Base-by-base conservation (phyloP, 257 asterid species). In the Solanum rostratum region DNA sequence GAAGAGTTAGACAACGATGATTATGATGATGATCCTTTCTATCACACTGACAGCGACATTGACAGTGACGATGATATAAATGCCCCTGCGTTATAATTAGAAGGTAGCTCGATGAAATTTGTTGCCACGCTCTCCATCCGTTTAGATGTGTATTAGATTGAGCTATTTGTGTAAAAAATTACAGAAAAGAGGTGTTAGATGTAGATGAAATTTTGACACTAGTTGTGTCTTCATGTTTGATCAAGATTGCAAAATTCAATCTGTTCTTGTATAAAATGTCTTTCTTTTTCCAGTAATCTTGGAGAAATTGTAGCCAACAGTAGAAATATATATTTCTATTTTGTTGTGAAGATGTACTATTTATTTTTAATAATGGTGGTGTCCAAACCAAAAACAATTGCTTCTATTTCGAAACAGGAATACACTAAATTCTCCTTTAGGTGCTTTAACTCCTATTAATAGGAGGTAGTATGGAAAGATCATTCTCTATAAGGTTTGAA, bases 21-120 rank as follows among this genome's bases (percentile, higher is more conserved):
- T 55, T 45, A 24, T 30, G 86, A 74, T 20, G 92, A 82, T 81
- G 29, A 43, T 50, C 49, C 85, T 62, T 81, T 15, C 11, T 4
- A 79, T 66, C 83, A 84, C 7, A 45, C 83, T 30, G 89, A 89
- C 22, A 29, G 50, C 16, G 88, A 78, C 57, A 6, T n/a, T 76
- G 62, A 88, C 39, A 70, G 66, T 22, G 94, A 89, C 54, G 91
- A 87, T n/a, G 91, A 82, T 3, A 14, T 74, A 15, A 81, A 70
- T 29, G 6, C 63, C 18, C 27, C 62, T 10, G 16, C 3, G 0
- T 49, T 8, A 54, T 76, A 76, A 76, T 46, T 49, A 46, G 41
- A 74, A 74, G 81, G 41, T 78, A 50, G 46, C 65, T 78, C 10
- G 82, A 18, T 78, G 7, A 78, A 78, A 78, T 50, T 5, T 7